Evolutionary conservation across 2,329 filamentous ascomycete genomes (phyloP).

Genomic region (Botrytis sinoallii): DNA sequence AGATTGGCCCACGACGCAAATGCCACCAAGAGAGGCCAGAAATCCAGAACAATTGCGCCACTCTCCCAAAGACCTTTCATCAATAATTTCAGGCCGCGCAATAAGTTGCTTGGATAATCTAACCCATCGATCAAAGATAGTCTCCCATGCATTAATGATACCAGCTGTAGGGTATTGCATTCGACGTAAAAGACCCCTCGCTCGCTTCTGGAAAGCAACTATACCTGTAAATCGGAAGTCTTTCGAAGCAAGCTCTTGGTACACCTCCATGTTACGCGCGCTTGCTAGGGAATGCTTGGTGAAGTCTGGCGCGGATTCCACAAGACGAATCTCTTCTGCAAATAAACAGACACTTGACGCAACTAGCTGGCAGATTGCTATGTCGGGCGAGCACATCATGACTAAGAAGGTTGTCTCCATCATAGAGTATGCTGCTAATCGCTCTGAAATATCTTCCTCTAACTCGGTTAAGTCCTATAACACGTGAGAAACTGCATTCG

Average conservation of each 20-base stretch:
- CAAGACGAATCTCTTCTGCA: slow-evolving; percentile 57
- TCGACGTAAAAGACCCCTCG: slow-evolving; percentile 56
- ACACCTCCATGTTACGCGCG: slow-evolving; percentile 59
- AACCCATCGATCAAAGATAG: slow-evolving; percentile 63
- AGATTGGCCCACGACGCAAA: slow-evolving; percentile 60
- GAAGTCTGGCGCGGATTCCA: slow-evolving; percentile 50
- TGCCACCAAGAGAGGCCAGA: slow-evolving; percentile 62
- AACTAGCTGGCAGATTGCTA: slow-evolving; percentile 63
- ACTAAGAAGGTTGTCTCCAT: slow-evolving; percentile 62
- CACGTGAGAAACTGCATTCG: slow-evolving; percentile 18
- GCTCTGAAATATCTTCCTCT: slow-evolving; percentile 53
- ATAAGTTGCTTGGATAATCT: slow-evolving; percentile 62
- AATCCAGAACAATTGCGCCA: slow-evolving; percentile 71
- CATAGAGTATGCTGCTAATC: slow-evolving; percentile 51
- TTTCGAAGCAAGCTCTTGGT: slow-evolving; percentile 59
- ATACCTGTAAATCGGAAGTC: slow-evolving; percentile 65
- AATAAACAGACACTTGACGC: slow-evolving; percentile 60
- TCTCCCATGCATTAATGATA: slow-evolving; percentile 66
- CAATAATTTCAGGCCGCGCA: slow-evolving; percentile 48
- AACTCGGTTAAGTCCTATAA: slow-evolving; percentile 53
- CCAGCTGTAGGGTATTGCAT: slow-evolving; percentile 62
- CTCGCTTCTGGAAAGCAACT: slow-evolving; percentile 67
- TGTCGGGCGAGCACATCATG: slow-evolving; percentile 61
- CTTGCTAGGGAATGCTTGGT: slow-evolving; percentile 51
- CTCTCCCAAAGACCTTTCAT: slow-evolving; percentile 56